These are phyloP conservation scores for Aspergillus persii DNA, from an alignment of 2,329 filamentous ascomycete genomes.

Conservation along the genomic window DNA sequence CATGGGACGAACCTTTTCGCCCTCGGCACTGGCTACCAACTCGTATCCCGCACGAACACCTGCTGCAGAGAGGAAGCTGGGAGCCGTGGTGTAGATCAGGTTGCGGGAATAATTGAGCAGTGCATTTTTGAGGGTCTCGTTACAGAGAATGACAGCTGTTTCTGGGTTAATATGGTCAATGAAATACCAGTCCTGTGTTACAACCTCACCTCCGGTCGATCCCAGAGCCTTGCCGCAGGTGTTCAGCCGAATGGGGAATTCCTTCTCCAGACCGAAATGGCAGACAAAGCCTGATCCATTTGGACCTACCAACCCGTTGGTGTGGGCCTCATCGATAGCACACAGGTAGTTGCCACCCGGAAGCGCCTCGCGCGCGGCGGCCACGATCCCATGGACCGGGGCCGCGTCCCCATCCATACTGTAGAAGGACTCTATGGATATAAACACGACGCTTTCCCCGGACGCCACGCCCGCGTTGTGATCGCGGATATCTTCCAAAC, in stretches of 20 bases:
- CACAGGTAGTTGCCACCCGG: conserved; percentile 23
- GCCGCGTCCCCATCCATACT: conserved; percentile 50
- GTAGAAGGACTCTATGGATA: conserved; percentile 46
- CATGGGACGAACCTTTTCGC: conserved; percentile 8
- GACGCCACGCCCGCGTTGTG: conserved; percentile 2
- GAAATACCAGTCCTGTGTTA: not conserved
- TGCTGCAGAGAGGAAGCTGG: conserved; percentile 9
- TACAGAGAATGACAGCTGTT: conserved; percentile 9
- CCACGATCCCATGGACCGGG: conserved; percentile 13
- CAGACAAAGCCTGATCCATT: conserved; percentile 19
- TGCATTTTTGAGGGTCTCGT: conserved; percentile 8
- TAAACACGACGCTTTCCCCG: conserved; percentile 31
- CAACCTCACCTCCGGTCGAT: conserved; percentile 24
- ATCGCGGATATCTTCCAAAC: conserved; percentile 1
- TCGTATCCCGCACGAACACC: conserved; percentile 12
- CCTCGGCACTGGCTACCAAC: conserved; percentile 7
- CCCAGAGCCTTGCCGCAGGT: conserved; percentile 28
- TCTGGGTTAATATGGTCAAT: not conserved
- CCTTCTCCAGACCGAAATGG: conserved; percentile 26
- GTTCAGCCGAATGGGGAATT: conserved; percentile 27
- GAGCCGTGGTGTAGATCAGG: conserved; percentile 12
- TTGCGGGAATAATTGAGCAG: conserved; percentile 13
- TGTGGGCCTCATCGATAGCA: conserved; percentile 20
- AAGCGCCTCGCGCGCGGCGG: conserved; percentile 13
- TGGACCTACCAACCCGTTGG: conserved; percentile 14